Conservation (phyloP, 768 basidiomycete species). For the Gymnopilus dilepis region DNA sequence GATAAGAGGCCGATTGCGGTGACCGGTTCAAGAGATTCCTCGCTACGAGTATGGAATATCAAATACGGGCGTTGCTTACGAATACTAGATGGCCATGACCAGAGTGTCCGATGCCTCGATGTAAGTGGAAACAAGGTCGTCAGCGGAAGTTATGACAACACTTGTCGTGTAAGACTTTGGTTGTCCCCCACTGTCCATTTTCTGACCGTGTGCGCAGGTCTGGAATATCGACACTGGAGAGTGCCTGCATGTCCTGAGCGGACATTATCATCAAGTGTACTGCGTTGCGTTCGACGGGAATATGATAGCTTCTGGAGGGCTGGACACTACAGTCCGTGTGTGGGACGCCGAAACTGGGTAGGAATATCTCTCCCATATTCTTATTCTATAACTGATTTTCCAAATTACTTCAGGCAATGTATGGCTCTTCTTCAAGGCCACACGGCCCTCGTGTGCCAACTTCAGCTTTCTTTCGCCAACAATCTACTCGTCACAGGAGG, state of each 20-base stretch:
- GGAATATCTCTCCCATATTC: conserved; percentile 25
- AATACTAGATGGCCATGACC: conserved; percentile 75
- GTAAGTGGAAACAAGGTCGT: conserved; percentile 84
- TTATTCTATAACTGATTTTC: background rate
- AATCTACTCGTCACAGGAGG: conserved; percentile 78
- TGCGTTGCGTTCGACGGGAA: conserved; percentile 89
- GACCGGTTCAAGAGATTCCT: conserved; percentile 86
- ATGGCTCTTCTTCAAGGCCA: conserved; percentile 88
- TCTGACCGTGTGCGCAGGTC: conserved; percentile 49
- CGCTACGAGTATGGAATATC: conserved; percentile 92
- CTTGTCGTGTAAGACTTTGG: conserved; percentile 65
- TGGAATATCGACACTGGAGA: conserved; percentile 93
- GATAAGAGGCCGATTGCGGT: conserved; percentile 89
- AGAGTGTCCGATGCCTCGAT: conserved; percentile 89
- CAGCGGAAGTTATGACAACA: conserved; percentile 93
- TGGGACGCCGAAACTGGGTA: conserved; percentile 91
- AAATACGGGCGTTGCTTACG: conserved; percentile 72
- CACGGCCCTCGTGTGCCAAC: conserved; percentile 89
- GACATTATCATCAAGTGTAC: conserved; percentile 91
- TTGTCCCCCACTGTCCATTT: conserved; percentile 4
- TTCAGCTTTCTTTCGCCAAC: conserved; percentile 67
- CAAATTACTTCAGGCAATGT: conserved; percentile 58
- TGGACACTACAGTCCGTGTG: conserved; percentile 91
- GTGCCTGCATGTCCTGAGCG: conserved; percentile 80
- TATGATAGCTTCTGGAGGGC: conserved; percentile 81